Percentiles rank a stretch among this genome's conserved stretches.
Evolutionary conservation across 2,329 filamentous ascomycete genomes (phyloP).

Genomic region (Calcarisporium arbuscula): DNA sequence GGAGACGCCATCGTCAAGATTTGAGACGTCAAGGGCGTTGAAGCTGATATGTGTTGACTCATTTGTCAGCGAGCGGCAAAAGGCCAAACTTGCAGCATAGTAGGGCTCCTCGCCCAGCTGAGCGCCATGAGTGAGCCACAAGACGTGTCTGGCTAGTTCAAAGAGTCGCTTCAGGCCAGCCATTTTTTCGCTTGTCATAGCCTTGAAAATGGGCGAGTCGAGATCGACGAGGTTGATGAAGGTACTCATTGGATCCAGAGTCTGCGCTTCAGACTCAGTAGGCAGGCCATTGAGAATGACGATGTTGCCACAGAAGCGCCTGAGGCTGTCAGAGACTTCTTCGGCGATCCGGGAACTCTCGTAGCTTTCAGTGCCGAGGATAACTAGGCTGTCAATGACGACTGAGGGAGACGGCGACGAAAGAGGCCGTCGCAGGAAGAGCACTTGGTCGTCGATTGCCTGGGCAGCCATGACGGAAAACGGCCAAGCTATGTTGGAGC

Average conservation of each 20-base stretch:
- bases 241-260: constrained; percentile 6
- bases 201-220: constrained; percentile 8
- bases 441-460: constrained; percentile 6
- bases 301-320: constrained; percentile 6
- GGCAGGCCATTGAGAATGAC: constrained; percentile 5
- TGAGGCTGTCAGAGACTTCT: constrained; percentile 2
- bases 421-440: constrained; percentile 4
- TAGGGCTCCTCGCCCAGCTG: constrained; percentile 6
- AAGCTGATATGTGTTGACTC: constrained; percentile 7
- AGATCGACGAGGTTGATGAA: constrained; percentile 9
- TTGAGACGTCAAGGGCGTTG: constrained; percentile 8
- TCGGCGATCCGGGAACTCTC: constrained; percentile 7
- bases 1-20: constrained; percentile 2
- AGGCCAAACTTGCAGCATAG: constrained; percentile 6
- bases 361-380: constrained; percentile 4
- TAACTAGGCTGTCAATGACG: constrained; percentile 6
- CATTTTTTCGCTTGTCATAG: constrained; percentile 2
- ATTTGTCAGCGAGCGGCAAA: constrained; percentile 5
- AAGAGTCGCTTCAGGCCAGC: constrained; percentile 3
- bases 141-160: constrained; percentile 6
- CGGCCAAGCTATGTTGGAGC: not conserved
- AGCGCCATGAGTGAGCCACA: constrained; percentile 8
- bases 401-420: not conserved
- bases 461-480: constrained; percentile 3
- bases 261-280: constrained; percentile 4